Evolutionary conservation across 2,329 filamentous ascomycete species (phyloP), one percentile per base, ranked within the genome.

Genomic region (Daldinia sp.): DNA sequence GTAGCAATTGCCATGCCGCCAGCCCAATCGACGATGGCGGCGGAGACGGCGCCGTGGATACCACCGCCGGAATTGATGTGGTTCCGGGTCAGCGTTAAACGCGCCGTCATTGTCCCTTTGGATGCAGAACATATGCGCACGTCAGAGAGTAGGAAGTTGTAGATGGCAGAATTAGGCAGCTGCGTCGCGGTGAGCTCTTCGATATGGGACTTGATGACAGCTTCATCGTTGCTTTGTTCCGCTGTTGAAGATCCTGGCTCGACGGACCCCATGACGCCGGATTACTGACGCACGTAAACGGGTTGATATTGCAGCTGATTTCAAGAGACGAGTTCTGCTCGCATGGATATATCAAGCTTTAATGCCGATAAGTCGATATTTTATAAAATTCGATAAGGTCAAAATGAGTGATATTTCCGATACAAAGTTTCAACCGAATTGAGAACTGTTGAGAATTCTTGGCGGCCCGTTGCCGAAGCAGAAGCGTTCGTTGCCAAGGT

Each of bases 1-100:
- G 86, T 84, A 3, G 88, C 86, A 69, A 93, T 89, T 19, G 89
- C 89, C 77, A 93, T 82, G 29, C 90, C 90, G 37, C 90, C 91
- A 4, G 85, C 84, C 84, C 89, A 92, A 78, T 93, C 90, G 47
- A 91, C 83, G 17, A 93, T 82, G 0, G 90, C 86, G 0, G 89
- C 90, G 25, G 87, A 88, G 3, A 91, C 90, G 49, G 88, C 87
- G 66, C 90, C 90, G 77, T 93, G 90, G 7, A 93, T 82, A 17
- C 85, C 86, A 4, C 86, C 84, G 58, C 85, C 83, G 63, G 85
- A 86, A 78, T 92, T 92, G 74, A 92, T 82, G 75, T 92, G 90
- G 67, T 83, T 81, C 9, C 75, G 64, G 13, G 75, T 77, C 5
- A 88, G 78, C 1, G 75, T 73, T 23, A 89, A 78, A 1, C 76